Base-by-base conservation (phyloP, 768 basidiomycete species). In the Phylloporus sp. region DNA sequence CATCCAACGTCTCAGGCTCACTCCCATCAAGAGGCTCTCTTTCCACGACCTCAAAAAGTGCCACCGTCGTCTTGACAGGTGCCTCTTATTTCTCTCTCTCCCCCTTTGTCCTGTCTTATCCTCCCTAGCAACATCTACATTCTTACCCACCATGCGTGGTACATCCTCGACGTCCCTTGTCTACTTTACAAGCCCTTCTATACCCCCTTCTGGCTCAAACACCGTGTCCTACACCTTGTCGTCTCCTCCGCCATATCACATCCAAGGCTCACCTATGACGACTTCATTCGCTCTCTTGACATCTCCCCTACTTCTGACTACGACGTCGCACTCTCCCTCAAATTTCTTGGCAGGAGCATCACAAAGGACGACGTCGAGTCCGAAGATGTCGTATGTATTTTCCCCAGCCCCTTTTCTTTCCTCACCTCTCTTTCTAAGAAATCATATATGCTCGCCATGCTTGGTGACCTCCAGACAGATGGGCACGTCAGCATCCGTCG, bases 101-200 rank as follows among this genome's bases (percentile, higher is more conserved):
- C 33, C 3, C 15, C 13, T 9, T 6, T 36, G 17, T 38, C 3
- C 18, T 5, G 26, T 44, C 54, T 66, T 54, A 62, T n/a, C 8
- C 2, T 42, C 27, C 13, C 6, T 41, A 86, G 84, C 20, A 78
- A 80, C 49, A 74, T 86, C 3, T 87, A 82, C 49, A 63, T 88
- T 23, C 72, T 76, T 36, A 87, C 86, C 0, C 36, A 69, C 35
- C 60, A 65, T 60, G 82, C 84, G 0, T 88, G 85, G 85, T 88
- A 88, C 51, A 82, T 86, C 44, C 70, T 88, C 3, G 70, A 73
- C 10, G 48, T 50, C 2, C 82, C 85, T 0, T 72, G 78, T 0
- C 36, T 41, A 1, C 27, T 44, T 3, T 87, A 87, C 52, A 38
- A 42, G 13, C 63, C 68, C 1, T 75, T 72, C 42, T 86, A 71